These are phyloP conservation scores for Huntiella bhutanensis DNA, from an alignment of 2,329 filamentous ascomycete species.

Conservation along the genomic window DNA sequence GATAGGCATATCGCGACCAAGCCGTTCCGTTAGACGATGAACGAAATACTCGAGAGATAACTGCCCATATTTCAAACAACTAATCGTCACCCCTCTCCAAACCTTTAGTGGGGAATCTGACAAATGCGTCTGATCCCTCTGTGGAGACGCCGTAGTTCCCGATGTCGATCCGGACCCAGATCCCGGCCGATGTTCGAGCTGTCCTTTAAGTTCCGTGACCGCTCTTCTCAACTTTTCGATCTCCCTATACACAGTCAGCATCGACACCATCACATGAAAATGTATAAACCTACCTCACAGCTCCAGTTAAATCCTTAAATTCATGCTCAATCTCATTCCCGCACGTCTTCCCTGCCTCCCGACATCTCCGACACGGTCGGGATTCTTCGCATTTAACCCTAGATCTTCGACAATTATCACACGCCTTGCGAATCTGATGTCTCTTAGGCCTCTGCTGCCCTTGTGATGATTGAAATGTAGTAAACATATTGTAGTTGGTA, in stretches of 20 bases:
- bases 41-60: slow-evolving; percentile 6
- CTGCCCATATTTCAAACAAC: slow-evolving; percentile 7
- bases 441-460: slow-evolving; percentile 1
- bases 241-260: slow-evolving; percentile 1
- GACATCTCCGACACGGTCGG: slow-evolving; percentile 6
- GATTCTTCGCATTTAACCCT: slow-evolving; percentile 6
- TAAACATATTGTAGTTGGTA: too few species aligned
- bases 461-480: too few species aligned
- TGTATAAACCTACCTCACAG: background rate
- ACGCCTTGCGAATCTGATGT: slow-evolving; percentile 9
- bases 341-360: slow-evolving; percentile 1
- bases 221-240: slow-evolving; percentile 5
- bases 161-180: background rate
- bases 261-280: background rate
- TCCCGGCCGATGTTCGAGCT: background rate
- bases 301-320: background rate
- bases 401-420: slow-evolving; percentile 6
- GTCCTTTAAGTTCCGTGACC: slow-evolving; percentile 1
- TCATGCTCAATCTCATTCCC: slow-evolving; percentile 8
- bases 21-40: slow-evolving; percentile 3
- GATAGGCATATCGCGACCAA: slow-evolving; percentile 2
- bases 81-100: slow-evolving; percentile 8
- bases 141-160: background rate
- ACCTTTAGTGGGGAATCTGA: slow-evolving; percentile 5
- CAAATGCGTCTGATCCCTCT: background rate